Conservation (phyloP, 345 rosid species). For the Populus ilicifolia region DNA sequence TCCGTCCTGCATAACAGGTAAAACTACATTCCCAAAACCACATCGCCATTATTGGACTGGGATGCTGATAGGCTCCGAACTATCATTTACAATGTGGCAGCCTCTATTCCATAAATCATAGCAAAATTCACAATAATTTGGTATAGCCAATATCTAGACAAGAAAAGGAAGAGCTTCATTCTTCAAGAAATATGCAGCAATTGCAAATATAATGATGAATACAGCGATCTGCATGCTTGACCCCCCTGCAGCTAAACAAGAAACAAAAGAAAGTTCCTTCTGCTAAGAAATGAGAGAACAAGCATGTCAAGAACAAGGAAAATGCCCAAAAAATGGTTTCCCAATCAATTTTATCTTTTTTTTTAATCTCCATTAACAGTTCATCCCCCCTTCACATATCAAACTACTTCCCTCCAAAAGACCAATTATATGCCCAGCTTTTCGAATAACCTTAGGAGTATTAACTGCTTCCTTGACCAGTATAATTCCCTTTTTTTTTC, state of each 20-base stretch:
- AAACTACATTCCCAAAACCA: background rate
- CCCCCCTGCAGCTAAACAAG: slow-evolving; percentile 36
- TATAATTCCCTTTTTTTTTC: background rate
- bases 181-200: slow-evolving; percentile 38
- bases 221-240: slow-evolving; percentile 35
- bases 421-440: background rate
- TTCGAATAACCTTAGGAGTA: background rate
- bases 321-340: background rate
- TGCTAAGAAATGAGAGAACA: background rate
- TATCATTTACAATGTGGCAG: background rate
- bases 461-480: background rate
- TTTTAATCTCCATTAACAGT: background rate
- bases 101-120: background rate
- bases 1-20: background rate
- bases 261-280: background rate
- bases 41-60: background rate
- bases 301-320: background rate
- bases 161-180: slow-evolving; percentile 14
- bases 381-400: background rate
- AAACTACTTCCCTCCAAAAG: background rate
- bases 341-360: background rate
- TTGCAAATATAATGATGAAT: slow-evolving; percentile 33
- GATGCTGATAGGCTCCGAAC: background rate
- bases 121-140: background rate
- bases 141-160: background rate